Percentiles rank a stretch among this genome's conserved stretches.
Conservation (phyloP, 2,329 filamentous ascomycete genomes). For the Colletotrichum gigasporum region DNA sequence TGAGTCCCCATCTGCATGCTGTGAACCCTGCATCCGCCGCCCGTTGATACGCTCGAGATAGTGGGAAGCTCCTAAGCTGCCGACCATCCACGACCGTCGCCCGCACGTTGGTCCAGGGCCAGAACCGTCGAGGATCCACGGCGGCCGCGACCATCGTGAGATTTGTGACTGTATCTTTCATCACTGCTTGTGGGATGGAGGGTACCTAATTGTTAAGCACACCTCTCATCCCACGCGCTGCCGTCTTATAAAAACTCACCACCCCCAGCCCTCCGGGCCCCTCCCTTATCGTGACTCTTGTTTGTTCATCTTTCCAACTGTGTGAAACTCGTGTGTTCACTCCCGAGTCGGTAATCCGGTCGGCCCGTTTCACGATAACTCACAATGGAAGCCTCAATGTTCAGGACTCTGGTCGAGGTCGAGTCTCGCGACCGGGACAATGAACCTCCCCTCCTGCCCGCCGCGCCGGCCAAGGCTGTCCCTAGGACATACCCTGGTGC, state of each 20-base stretch:
- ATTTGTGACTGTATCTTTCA: background rate
- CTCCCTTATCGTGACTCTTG: background rate
- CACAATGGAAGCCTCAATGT: constrained; percentile 45
- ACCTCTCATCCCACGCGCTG: background rate
- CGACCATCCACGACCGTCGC: background rate
- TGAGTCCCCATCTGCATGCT: background rate
- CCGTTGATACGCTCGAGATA: background rate
- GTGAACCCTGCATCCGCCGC: constrained; percentile 4
- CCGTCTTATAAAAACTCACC: background rate
- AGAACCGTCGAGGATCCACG: constrained; percentile 3
- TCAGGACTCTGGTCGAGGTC: constrained; percentile 44
- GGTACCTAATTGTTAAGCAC: background rate
- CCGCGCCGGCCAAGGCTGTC: constrained; percentile 46
- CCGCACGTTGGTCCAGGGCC: background rate
- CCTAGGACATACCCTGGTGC: constrained; percentile 51
- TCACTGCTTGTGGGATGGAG: background rate
- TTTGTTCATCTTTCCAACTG: background rate
- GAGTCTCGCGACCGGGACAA: constrained; percentile 36
- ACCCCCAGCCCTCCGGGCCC: background rate
- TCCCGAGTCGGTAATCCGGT: background rate
- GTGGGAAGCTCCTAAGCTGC: background rate
- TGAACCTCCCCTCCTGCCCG: constrained; percentile 33
- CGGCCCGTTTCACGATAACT: background rate
- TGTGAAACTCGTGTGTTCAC: background rate
- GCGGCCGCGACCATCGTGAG: constrained; percentile 8